phyloP scores from a whole-genome alignment of 345 rosid species.

The Tarenaya hassleriana region DNA sequence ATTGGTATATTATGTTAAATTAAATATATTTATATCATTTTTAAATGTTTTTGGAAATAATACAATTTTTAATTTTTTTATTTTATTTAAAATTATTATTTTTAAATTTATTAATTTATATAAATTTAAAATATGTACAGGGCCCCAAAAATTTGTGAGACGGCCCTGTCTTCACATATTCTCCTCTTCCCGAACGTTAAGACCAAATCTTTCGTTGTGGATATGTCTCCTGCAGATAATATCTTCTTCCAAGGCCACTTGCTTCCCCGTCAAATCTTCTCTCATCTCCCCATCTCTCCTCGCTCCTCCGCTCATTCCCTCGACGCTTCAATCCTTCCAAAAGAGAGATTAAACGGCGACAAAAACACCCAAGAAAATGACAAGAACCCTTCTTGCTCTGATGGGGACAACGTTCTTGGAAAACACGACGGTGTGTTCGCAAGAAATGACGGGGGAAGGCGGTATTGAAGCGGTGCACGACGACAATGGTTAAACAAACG shows the following conservation, averaged over 20 bases:
- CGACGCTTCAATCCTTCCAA: conserved; percentile 47
- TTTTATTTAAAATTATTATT: too few species aligned
- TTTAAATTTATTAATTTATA: too few species aligned
- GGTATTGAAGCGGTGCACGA: conserved; percentile 35
- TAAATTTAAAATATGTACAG: too few species aligned
- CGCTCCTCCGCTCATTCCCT: conserved; percentile 56
- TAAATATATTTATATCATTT: too few species aligned
- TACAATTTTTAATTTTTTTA: too few species aligned
- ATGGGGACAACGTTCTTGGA: conserved; percentile 2
- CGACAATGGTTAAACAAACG: conserved; percentile 8
- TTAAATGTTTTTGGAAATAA: too few species aligned
- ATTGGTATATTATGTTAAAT: too few species aligned
- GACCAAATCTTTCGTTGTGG: conserved; percentile 41
- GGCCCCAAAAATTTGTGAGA: too few species aligned
- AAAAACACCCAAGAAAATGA: conserved; percentile 11
- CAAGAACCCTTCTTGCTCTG: not conserved
- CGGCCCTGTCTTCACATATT: too few species aligned
- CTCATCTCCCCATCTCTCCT: conserved; percentile 57
- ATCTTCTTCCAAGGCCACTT: conserved; percentile 81
- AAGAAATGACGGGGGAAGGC: conserved; percentile 40
- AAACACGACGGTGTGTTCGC: conserved; percentile 21
- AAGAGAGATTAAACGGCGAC: conserved; percentile 30
- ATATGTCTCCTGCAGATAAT: conserved; percentile 70
- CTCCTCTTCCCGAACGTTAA: conserved; percentile 18
- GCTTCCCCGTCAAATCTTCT: conserved; percentile 59